These are phyloP conservation scores for Leccinum boreale DNA, from an alignment of 768 basidiomycete genomes.

Conservation along the genomic window DNA sequence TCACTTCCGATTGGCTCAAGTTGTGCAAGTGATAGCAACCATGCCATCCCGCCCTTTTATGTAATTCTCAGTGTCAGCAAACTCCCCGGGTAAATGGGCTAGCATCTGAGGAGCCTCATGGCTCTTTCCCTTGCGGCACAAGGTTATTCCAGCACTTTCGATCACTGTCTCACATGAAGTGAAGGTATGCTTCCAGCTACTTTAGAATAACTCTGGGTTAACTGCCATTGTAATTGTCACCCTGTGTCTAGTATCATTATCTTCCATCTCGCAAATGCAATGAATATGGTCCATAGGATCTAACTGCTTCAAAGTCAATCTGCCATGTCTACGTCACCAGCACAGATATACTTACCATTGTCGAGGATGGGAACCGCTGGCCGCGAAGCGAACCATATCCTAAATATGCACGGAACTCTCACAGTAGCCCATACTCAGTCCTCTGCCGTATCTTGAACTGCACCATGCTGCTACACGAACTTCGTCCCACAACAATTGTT, in stretches of 20 bases:
- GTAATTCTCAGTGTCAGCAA: neutral
- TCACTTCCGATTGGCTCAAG: neutral
- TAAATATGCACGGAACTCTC: conserved; percentile 4
- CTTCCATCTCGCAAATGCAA: neutral
- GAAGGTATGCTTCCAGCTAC: neutral
- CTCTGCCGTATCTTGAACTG: neutral
- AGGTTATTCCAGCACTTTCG: neutral
- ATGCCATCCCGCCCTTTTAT: neutral
- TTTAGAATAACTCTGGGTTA: neutral
- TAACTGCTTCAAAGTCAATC: neutral
- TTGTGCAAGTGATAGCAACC: neutral
- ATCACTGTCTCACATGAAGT: neutral
- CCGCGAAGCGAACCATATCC: neutral
- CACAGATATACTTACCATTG: no score
- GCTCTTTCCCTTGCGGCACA: neutral
- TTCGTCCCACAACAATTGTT: conserved; percentile 6
- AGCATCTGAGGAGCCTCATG: neutral
- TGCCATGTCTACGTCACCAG: neutral
- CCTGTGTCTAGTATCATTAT: neutral
- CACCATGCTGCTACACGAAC: conserved; percentile 8
- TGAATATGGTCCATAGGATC: neutral
- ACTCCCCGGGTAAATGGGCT: neutral
- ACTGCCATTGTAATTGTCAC: neutral
- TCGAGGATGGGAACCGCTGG: neutral
- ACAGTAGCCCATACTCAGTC: neutral